Conservation (phyloP, 805 yeast genomes). For the Scheffersomyces ergatensis region DNA sequence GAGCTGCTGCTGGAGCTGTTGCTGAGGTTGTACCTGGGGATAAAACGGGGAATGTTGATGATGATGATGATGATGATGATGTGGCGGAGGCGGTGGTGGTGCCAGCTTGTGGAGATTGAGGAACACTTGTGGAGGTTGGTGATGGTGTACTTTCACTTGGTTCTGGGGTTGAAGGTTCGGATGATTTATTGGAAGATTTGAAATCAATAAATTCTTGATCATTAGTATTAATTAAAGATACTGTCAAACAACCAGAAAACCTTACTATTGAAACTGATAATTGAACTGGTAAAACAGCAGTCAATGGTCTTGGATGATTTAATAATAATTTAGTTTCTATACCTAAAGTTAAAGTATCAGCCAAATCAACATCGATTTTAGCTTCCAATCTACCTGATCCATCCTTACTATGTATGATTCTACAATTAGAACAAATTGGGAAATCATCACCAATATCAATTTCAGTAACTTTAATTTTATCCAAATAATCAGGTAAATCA, state of each 20-base stretch:
- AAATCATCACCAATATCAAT: slow-evolving; percentile 92
- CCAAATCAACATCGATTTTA: slow-evolving; percentile 84
- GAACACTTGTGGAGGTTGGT: background rate
- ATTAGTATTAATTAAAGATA: slow-evolving; percentile 56
- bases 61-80: background rate
- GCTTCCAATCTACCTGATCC: slow-evolving; percentile 66
- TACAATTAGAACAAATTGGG: slow-evolving; percentile 92
- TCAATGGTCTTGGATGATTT: slow-evolving; percentile 78
- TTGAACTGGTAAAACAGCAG: slow-evolving; percentile 85
- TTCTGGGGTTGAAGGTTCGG: slow-evolving; percentile 17
- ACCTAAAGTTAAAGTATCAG: slow-evolving; percentile 84
- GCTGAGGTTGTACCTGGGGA: background rate
- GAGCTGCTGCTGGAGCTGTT: background rate
- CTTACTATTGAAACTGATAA: slow-evolving; percentile 84
- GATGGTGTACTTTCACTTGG: slow-evolving; percentile 8
- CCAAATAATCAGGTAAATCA: slow-evolving; percentile 77
- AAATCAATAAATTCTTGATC: slow-evolving; percentile 28
- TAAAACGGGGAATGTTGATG: background rate
- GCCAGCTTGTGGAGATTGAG: background rate
- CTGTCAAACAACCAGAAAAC: slow-evolving; percentile 85
- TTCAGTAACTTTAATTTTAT: slow-evolving; percentile 74
- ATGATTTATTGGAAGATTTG: slow-evolving; percentile 5
- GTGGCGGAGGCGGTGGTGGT: background rate
- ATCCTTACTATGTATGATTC: slow-evolving; percentile 62
- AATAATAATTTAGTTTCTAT: slow-evolving; percentile 75